phyloP scores from a whole-genome alignment of 2,329 filamentous ascomycete species.

The Cercospora brassicicola region DNA sequence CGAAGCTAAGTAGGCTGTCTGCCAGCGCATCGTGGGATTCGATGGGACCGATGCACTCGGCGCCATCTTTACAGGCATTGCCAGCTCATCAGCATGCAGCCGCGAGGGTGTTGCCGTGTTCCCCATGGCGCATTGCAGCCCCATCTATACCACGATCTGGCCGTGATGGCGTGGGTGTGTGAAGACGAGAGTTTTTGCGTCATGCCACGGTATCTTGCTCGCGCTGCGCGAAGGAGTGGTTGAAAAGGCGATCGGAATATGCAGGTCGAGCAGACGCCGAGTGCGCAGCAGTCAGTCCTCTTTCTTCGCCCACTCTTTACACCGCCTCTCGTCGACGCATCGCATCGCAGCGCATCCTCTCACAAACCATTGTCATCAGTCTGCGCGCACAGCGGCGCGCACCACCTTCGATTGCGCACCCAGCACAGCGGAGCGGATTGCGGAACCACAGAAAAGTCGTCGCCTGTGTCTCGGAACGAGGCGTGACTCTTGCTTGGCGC shows the following conservation, averaged over 20 bases:
- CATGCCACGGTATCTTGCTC: background rate
- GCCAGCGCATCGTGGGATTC: conserved; percentile 19
- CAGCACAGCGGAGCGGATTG: conserved; percentile 5
- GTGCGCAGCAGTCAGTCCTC: background rate
- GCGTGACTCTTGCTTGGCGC: conserved; percentile 7
- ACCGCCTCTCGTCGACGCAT: background rate
- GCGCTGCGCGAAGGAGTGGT: background rate
- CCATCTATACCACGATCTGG: conserved; percentile 14
- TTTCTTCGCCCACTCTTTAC: conserved; percentile 4
- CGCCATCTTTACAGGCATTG: conserved; percentile 19
- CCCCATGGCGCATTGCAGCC: conserved; percentile 21
- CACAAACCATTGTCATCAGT: background rate
- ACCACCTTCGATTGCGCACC: background rate
- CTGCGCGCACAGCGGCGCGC: conserved; percentile 2
- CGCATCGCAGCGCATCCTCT: background rate
- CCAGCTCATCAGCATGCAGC: conserved; percentile 26
- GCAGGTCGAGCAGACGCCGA: conserved; percentile 2
- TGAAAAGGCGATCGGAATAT: background rate
- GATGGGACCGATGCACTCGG: background rate
- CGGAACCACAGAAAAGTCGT: conserved; percentile 1
- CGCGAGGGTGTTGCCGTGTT: conserved; percentile 1
- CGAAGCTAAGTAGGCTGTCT: conserved; percentile 1
- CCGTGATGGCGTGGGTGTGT: background rate
- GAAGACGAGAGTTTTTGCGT: conserved; percentile 1
- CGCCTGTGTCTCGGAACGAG: background rate